A percentile compares a stretch with the other conserved stretches of the same genome.
phyloP scores from a whole-genome alignment of 2,329 filamentous ascomycete genomes.

The Pseudopyricularia javanii region DNA sequence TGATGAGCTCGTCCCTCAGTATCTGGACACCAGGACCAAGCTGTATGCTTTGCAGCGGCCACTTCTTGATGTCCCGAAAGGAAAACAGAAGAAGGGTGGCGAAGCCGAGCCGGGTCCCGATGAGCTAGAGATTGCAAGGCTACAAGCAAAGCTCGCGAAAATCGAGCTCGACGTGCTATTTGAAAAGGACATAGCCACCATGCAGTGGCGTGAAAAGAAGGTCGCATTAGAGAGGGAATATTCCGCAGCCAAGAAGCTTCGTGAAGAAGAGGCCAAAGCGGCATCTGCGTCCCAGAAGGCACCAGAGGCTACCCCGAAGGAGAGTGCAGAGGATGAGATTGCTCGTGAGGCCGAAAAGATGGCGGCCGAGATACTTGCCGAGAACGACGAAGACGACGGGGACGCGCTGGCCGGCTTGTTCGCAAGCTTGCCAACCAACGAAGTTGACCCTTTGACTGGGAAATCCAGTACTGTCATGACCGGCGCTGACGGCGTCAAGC shows the following conservation, averaged over 20 bases:
- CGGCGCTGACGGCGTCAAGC: constrained; percentile 35
- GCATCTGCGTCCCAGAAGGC: constrained; percentile 14
- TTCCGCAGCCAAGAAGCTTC: constrained; percentile 30
- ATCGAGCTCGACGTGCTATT: constrained; percentile 73
- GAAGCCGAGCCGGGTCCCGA: constrained; percentile 8
- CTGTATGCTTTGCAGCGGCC: constrained; percentile 50
- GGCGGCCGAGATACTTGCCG: constrained; percentile 44
- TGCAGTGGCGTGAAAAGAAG: constrained; percentile 49
- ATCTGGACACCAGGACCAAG: constrained; percentile 60
- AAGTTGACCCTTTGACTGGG: constrained; percentile 45
- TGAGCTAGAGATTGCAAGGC: constrained; percentile 43
- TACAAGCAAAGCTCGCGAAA: constrained; percentile 61
- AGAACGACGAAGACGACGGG: constrained; percentile 42
- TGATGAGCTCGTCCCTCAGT: constrained; percentile 62
- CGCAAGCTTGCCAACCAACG: constrained; percentile 45
- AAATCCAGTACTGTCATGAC: constrained; percentile 44
- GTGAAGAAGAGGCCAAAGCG: constrained; percentile 16
- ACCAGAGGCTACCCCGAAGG: constrained; percentile 7
- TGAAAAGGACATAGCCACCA: constrained; percentile 52
- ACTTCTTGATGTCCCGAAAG: constrained; percentile 28
- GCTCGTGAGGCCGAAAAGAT: constrained; percentile 45
- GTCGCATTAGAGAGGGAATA: constrained; percentile 51
- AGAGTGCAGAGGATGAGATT: constrained; percentile 29
- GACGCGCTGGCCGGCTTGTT: constrained; percentile 42
- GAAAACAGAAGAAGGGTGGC: constrained; percentile 17